Conservation (phyloP, 2,329 filamentous ascomycete genomes). For the Pseudocercospora cruenta region DNA sequence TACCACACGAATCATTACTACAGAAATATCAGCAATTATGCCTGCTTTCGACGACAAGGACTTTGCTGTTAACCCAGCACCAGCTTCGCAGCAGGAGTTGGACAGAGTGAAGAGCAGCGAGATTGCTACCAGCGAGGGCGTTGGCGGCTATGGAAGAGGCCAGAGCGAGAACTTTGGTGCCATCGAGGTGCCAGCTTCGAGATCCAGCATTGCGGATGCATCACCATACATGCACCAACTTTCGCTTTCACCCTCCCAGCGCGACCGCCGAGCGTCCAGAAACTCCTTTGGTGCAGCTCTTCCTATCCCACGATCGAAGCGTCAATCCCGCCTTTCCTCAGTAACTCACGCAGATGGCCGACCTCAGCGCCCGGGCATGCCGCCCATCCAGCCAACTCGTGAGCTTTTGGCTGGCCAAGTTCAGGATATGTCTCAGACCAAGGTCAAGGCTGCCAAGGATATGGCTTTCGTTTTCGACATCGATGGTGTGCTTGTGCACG, state of each 20-base stretch:
- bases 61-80: constrained; percentile 48
- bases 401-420: constrained; percentile 72
- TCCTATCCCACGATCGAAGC: constrained; percentile 72
- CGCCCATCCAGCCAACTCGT: constrained; percentile 62
- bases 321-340: constrained; percentile 68
- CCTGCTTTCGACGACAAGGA: constrained; percentile 63
- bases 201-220: constrained; percentile 70
- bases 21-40: constrained; percentile 51
- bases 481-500: constrained; percentile 75
- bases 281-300: constrained; percentile 76
- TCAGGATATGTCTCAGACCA: constrained; percentile 68
- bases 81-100: constrained; percentile 40
- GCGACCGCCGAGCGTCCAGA: constrained; percentile 68
- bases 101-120: constrained; percentile 30
- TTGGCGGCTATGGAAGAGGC: constrained; percentile 25
- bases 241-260: constrained; percentile 68
- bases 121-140: constrained; percentile 27
- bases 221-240: constrained; percentile 73
- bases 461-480: constrained; percentile 83
- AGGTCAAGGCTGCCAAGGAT: constrained; percentile 72
- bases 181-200: constrained; percentile 71
- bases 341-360: constrained; percentile 55
- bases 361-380: constrained; percentile 60
- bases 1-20: neutral
- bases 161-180: constrained; percentile 45